Conservation (phyloP, 176 grass and related monocot genomes). For the Panicum miliaceum region DNA sequence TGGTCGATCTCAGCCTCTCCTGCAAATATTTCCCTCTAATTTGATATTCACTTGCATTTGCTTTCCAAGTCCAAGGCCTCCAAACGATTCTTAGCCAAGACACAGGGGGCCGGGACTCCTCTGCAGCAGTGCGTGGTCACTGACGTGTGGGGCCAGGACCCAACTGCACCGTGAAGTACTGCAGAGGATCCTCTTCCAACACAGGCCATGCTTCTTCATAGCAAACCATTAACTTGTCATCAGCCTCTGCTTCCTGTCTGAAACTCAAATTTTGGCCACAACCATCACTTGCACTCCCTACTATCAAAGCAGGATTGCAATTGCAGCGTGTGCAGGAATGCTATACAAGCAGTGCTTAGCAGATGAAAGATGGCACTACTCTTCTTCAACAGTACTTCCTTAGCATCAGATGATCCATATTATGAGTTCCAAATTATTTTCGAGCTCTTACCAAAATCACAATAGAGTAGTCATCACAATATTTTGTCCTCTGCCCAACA, state of each 20-base stretch:
- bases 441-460: neutral
- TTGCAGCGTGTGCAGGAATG: no score
- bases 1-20: no score
- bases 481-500: neutral
- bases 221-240: neutral
- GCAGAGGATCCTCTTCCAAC: no score
- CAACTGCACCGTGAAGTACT: no score
- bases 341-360: no score
- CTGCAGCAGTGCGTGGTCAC: no score
- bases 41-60: neutral
- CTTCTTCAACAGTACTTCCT: neutral
- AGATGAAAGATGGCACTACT: neutral
- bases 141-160: no score
- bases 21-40: neutral
- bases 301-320: neutral
- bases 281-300: no score
- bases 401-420: conserved; percentile 17
- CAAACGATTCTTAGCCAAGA: neutral
- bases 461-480: neutral
- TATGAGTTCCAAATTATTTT: neutral
- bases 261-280: no score
- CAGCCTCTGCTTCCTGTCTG: no score
- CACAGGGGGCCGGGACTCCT: no score
- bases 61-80: neutral
- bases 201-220: no score